Evolutionary conservation across 352 stramenopile species (phyloP), one percentile per base, ranked within the genome.

Genomic region (Phytopythium mirpurense): DNA sequence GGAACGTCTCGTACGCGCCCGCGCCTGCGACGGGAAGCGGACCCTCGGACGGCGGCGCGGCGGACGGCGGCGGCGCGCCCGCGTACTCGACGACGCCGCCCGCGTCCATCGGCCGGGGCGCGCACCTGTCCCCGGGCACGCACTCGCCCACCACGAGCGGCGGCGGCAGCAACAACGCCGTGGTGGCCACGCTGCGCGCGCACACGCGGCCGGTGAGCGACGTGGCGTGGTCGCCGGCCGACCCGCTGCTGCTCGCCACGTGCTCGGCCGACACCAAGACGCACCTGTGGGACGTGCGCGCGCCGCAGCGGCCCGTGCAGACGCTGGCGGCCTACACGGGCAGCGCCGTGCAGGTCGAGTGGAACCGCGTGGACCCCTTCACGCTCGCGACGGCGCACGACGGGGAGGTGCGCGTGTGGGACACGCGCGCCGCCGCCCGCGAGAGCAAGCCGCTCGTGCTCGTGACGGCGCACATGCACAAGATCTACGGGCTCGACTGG

Each of bases 391-490:
- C 82, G 12, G 78, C 82, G 11, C 83, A 94, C 56, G 82, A 90
- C 45, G 78, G 80, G 45, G 82, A 91, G 44, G 82, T 92, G 35
- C 67, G 78, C 24, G 64, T 93, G 3, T 93, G 83, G 83, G 83
- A 93, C 57, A 75, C 82, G 15, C 74, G 83, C 27, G 63, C 66
- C 1, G 47, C 66, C 1, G 49, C 40, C 44, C 63, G 63, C 54
- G 75, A 74, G 54, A 69, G 77, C 55, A 74, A 74, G 21, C 78
- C 82, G 0, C 73, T 67, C 14, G 75, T 71, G 36, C 59, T 77
- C 27, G 88, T 94, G 57, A 87, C 77, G 0, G 83, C 81, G 19
- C 83, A 91, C 54, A 87, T 90, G 77, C 83, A 94, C 41, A 88
- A 86, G 57, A 90, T 94, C 63, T 83, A 86, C 50, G 78, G 74